Percentiles rank a stretch among this genome's conserved stretches.
These are phyloP conservation scores for Hypoxylon sp. DNA, from an alignment of 2,329 filamentous ascomycete species.

Conservation along the genomic window DNA sequence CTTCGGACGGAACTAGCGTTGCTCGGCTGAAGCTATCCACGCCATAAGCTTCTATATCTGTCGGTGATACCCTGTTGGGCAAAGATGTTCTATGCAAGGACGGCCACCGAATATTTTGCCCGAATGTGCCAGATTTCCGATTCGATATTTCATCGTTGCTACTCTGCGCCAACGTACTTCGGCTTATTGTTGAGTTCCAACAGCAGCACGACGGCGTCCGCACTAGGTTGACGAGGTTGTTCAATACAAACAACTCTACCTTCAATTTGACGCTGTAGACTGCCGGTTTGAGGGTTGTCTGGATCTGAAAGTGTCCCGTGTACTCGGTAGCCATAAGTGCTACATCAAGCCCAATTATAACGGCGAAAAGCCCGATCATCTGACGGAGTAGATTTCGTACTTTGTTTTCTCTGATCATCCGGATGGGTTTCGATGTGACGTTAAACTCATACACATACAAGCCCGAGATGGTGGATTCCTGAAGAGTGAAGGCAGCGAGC, in stretches of 20 bases:
- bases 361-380: conserved; percentile 61
- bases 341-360: conserved; percentile 60
- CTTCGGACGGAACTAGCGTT: background rate
- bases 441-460: conserved; percentile 68
- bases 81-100: background rate
- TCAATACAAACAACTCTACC: conserved; percentile 70
- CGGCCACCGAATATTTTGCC: background rate
- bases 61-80: background rate
- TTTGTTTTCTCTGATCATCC: conserved; percentile 50
- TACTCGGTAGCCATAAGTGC: conserved; percentile 59
- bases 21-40: background rate
- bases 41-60: background rate
- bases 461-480: conserved; percentile 62
- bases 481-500: conserved; percentile 61
- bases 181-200: conserved; percentile 5
- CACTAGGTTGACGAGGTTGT: conserved; percentile 54
- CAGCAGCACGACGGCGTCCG: conserved; percentile 16
- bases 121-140: too few species aligned
- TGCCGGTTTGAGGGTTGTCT: conserved; percentile 60
- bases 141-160: conserved; percentile 1
- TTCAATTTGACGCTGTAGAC: conserved; percentile 65
- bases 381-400: conserved; percentile 56
- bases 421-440: conserved; percentile 53
- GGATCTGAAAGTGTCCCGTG: conserved; percentile 58
- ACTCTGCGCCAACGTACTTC: too few species aligned